Conservation (phyloP, 495 filamentous ascomycete genomes). For the Aspergillus asperescens region DNA sequence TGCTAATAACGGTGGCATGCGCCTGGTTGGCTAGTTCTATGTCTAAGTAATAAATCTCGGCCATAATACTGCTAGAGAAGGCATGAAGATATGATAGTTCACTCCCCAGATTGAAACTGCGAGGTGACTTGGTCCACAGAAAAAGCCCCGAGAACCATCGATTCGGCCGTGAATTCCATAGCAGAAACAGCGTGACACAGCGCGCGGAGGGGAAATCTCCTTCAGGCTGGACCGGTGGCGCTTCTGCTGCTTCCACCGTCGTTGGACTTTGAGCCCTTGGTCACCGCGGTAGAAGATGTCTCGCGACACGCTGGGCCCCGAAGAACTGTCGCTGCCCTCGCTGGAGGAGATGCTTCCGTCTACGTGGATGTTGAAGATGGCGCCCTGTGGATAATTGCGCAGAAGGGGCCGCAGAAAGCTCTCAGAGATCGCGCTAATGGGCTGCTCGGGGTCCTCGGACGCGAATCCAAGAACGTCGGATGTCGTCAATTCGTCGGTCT, state of each 20-base stretch:
- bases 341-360: slow-evolving; percentile 19
- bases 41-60: slow-evolving; percentile 49
- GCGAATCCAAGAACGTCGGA: slow-evolving; percentile 3
- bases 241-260: slow-evolving; percentile 30
- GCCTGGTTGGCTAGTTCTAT: slow-evolving; percentile 34
- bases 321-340: slow-evolving; percentile 12
- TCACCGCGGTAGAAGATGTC: slow-evolving; percentile 5
- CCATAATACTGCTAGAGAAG: slow-evolving; percentile 54
- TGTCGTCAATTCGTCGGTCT: not conserved
- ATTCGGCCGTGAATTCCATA: slow-evolving; percentile 53
- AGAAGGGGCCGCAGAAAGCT: slow-evolving; percentile 20
- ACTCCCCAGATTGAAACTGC: slow-evolving; percentile 29
- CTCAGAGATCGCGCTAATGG: slow-evolving; percentile 5
- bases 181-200: slow-evolving; percentile 26
- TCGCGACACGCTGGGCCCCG: not conserved
- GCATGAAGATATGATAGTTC: slow-evolving; percentile 45
- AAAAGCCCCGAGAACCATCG: slow-evolving; percentile 57
- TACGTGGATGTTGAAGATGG: slow-evolving; percentile 51
- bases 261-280: slow-evolving; percentile 21
- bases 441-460: not conserved
- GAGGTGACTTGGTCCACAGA: slow-evolving; percentile 41
- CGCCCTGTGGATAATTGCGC: slow-evolving; percentile 48
- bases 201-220: slow-evolving; percentile 7
- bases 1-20: slow-evolving; percentile 59
- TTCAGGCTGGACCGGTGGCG: slow-evolving; percentile 8